phyloP scores from a whole-genome alignment of 768 basidiomycete genomes.

The Xanthoconium purpureum region DNA sequence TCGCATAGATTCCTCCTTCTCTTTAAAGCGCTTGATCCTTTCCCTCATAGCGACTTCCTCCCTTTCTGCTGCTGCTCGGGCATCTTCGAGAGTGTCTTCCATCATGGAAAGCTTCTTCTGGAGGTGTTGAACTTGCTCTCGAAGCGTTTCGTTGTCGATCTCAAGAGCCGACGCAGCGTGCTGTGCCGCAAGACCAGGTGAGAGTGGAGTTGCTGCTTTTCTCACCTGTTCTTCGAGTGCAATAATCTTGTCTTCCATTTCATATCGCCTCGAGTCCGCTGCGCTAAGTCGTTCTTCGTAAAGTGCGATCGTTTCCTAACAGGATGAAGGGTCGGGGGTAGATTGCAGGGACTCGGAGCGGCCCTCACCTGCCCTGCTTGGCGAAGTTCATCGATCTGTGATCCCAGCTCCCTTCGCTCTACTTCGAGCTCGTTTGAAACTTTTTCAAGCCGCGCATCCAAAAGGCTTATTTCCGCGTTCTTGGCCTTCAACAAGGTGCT shows the following conservation, averaged over 20 bases:
- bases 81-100: conserved; percentile 86
- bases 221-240: conserved; percentile 53
- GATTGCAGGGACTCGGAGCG: neutral
- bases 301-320: conserved; percentile 87
- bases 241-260: conserved; percentile 65
- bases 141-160: conserved; percentile 92
- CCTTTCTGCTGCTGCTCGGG: conserved; percentile 61
- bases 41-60: conserved; percentile 67
- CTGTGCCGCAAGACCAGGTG: conserved; percentile 35
- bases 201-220: conserved; percentile 29
- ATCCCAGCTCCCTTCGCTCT: conserved; percentile 65
- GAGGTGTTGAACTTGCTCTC: conserved; percentile 86
- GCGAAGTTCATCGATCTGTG: conserved; percentile 80
- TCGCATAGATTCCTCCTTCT: conserved; percentile 68
- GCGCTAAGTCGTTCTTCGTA: conserved; percentile 86
- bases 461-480: conserved; percentile 54
- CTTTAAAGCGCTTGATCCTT: conserved; percentile 63
- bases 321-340: neutral
- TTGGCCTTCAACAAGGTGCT: conserved; percentile 52
- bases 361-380: conserved; percentile 77
- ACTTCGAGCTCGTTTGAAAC: conserved; percentile 46
- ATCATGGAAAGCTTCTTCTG: conserved; percentile 70
- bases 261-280: conserved; percentile 70
- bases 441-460: conserved; percentile 48
- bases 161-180: conserved; percentile 69